These are phyloP conservation scores for Phytophthora colocasiae DNA, from an alignment of 352 stramenopile species.

Conservation along the genomic window DNA sequence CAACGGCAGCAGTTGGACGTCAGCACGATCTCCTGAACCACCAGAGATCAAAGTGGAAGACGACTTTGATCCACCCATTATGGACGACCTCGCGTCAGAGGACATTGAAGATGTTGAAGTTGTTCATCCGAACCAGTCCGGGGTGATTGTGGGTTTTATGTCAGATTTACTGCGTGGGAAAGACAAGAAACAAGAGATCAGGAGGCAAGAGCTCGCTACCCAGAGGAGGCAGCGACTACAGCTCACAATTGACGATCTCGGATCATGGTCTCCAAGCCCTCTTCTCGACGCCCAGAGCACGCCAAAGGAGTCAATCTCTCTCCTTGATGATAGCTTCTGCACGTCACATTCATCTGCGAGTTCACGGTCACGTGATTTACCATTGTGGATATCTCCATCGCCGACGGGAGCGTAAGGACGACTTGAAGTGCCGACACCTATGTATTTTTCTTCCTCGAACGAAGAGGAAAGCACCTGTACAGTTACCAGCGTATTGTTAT, in stretches of 20 bases:
- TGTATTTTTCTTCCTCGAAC: constrained; percentile 29
- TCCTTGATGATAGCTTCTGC: constrained; percentile 43
- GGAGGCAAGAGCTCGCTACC: constrained; percentile 20
- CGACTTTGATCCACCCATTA: constrained; percentile 40
- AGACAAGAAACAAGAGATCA: constrained; percentile 31
- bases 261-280: constrained; percentile 27
- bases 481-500: constrained; percentile 5
- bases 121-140: constrained; percentile 21
- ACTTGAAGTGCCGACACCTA: constrained; percentile 1
- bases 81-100: constrained; percentile 45
- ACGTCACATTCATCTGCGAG: constrained; percentile 43
- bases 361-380: constrained; percentile 30
- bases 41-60: constrained; percentile 30
- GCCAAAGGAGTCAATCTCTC: constrained; percentile 48
- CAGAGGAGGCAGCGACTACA: constrained; percentile 32
- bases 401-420: constrained; percentile 27
- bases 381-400: constrained; percentile 30
- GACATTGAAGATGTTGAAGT: constrained; percentile 49
- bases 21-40: constrained; percentile 20
- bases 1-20: constrained; percentile 34
- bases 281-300: constrained; percentile 29
- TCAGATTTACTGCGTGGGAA: constrained; percentile 30
- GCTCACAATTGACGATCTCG: constrained; percentile 42
- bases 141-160: constrained; percentile 29
- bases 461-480: constrained; percentile 32